Conservation (phyloP, 2,329 filamentous ascomycete species). For the Colletotrichum gloeosporioides region DNA sequence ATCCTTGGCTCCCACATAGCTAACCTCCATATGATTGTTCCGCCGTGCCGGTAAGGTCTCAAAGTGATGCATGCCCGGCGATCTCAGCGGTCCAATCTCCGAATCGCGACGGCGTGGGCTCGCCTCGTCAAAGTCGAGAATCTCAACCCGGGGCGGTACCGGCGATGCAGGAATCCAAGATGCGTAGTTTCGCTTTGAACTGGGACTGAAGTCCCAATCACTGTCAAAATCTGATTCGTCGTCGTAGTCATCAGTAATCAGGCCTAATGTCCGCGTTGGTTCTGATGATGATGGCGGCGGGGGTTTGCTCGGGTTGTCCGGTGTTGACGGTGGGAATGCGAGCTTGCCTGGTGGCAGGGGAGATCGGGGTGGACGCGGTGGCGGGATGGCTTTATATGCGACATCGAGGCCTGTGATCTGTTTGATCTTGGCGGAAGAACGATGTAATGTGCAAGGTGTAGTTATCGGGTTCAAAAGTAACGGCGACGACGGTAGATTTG, state of each 20-base stretch:
- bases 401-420: conserved; percentile 47
- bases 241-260: conserved; percentile 6
- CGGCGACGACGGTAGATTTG: not conserved
- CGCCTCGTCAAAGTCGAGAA: conserved; percentile 8
- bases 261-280: conserved; percentile 11
- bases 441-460: conserved; percentile 27
- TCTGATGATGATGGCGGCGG: conserved; percentile 1
- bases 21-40: conserved; percentile 23
- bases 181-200: not conserved
- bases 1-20: conserved; percentile 22
- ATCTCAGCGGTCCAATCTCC: conserved; percentile 9
- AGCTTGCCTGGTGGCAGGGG: not conserved
- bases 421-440: conserved; percentile 43
- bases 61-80: conserved; percentile 23
- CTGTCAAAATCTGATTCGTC: conserved; percentile 15
- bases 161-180: conserved; percentile 21
- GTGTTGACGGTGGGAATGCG: not conserved
- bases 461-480: not conserved
- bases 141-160: conserved; percentile 12
- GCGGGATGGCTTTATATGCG: conserved; percentile 16
- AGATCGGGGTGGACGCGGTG: not conserved
- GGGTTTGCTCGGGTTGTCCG: not conserved
- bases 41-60: conserved; percentile 21
- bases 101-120: conserved; percentile 19
- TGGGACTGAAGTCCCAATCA: conserved; percentile 18